Evolutionary conservation across 352 stramenopile species (phyloP).

Genomic region (Phytophthora agathidicida): DNA sequence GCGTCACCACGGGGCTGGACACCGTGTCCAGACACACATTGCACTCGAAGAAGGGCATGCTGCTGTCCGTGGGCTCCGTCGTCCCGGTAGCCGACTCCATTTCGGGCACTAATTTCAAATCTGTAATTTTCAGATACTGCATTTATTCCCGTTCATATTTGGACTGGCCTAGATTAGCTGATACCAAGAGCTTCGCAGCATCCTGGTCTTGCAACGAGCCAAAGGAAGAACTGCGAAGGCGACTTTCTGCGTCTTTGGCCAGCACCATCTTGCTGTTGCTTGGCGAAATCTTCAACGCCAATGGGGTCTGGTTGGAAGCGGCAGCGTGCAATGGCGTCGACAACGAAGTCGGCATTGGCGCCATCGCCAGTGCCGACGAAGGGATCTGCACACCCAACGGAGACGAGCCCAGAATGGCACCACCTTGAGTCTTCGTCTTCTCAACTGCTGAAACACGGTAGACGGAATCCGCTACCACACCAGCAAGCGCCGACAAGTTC

Average conservation of each 20-base stretch:
- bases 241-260: slow-evolving; percentile 34
- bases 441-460: neutral
- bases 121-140: slow-evolving; percentile 12
- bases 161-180: too few species aligned
- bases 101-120: slow-evolving; percentile 8
- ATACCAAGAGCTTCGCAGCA: too few species aligned
- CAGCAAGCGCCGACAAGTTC: slow-evolving; percentile 23
- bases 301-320: slow-evolving; percentile 9
- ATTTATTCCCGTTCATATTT: slow-evolving; percentile 7
- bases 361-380: neutral
- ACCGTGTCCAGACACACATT: slow-evolving; percentile 92
- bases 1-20: slow-evolving; percentile 86
- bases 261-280: slow-evolving; percentile 55
- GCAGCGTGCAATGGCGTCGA: slow-evolving; percentile 43
- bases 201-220: slow-evolving; percentile 48
- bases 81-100: slow-evolving; percentile 14
- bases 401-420: neutral
- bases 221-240: slow-evolving; percentile 45
- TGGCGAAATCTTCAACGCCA: slow-evolving; percentile 46
- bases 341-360: slow-evolving; percentile 5
- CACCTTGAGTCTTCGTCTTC: neutral
- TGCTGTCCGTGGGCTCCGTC: slow-evolving; percentile 20
- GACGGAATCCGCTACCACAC: slow-evolving; percentile 25
- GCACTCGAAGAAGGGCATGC: slow-evolving; percentile 74
- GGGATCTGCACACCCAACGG: slow-evolving; percentile 33